phyloP scores from a whole-genome alignment of 441 rosid genomes.

The Geranium incanum region DNA sequence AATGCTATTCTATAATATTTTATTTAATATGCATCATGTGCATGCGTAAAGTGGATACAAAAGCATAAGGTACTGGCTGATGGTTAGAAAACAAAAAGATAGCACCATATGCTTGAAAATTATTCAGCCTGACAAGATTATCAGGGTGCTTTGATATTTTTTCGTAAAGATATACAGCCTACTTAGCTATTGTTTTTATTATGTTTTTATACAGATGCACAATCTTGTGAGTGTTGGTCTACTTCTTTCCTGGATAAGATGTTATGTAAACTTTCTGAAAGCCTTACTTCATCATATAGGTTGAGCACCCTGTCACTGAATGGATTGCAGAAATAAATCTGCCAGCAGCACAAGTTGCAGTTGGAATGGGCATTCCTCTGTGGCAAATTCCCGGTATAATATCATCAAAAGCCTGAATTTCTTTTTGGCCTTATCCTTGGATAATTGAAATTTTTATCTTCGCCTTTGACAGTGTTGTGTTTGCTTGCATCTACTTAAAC shows the following conservation, averaged over 20 bases:
- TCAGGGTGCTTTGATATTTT: not conserved
- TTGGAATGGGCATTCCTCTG: constrained; percentile 98
- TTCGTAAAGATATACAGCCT: not conserved
- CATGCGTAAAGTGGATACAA: constrained; percentile 8
- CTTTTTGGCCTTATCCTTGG: constrained; percentile 13
- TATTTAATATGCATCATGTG: constrained; percentile 8
- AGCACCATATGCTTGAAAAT: too few relatives aligned
- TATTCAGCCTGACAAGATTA: too few relatives aligned
- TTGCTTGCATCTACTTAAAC: constrained; percentile 21
- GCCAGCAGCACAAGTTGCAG: constrained; percentile 99
- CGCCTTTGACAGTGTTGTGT: constrained; percentile 11
- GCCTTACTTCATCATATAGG: constrained; percentile 38
- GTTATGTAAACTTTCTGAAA: not conserved
- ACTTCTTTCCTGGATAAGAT: not conserved
- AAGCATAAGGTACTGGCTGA: not conserved
- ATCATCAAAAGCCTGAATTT: constrained; percentile 4
- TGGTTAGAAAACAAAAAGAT: too few relatives aligned
- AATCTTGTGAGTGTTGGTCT: constrained; percentile 2
- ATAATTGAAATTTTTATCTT: constrained; percentile 15
- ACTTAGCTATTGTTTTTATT: not conserved
- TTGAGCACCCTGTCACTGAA: constrained; percentile 99
- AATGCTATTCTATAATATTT: constrained; percentile 10
- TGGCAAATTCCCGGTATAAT: constrained; percentile 93
- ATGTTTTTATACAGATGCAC: not conserved
- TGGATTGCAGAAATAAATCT: constrained; percentile 99